phyloP scores from a whole-genome alignment of 2,329 filamentous ascomycete species.

The Verticillium isaacii region DNA sequence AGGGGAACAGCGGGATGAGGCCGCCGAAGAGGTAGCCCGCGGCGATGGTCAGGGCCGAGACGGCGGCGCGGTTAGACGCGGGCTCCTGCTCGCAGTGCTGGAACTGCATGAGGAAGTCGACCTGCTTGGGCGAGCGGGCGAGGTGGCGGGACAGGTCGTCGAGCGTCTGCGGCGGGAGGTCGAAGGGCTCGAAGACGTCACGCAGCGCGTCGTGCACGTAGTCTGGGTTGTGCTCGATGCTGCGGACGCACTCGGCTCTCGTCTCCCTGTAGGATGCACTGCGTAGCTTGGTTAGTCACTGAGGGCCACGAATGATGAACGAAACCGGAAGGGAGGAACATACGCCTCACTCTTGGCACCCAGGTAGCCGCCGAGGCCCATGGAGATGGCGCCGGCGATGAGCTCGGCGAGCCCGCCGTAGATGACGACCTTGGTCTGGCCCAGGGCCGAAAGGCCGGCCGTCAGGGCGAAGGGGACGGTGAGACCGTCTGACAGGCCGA shows the following conservation, averaged over 20 bases:
- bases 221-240: constrained; percentile 38
- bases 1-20: constrained; percentile 65
- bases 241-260: constrained; percentile 32
- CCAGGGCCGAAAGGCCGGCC: constrained; percentile 63
- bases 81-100: constrained; percentile 43
- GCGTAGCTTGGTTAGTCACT: background rate
- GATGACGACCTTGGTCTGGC: constrained; percentile 62
- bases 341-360: constrained; percentile 53
- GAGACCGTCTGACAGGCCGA: constrained; percentile 73
- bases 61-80: constrained; percentile 37
- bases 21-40: constrained; percentile 67
- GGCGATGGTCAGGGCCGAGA: constrained; percentile 62
- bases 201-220: constrained; percentile 33
- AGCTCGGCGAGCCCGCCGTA: constrained; percentile 71
- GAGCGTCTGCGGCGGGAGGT: constrained; percentile 29
- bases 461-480: constrained; percentile 78
- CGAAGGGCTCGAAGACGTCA: constrained; percentile 45
- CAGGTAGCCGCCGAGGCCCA: constrained; percentile 72
- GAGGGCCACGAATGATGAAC: constrained; percentile 1
- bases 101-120: constrained; percentile 58
- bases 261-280: constrained; percentile 15
- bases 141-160: constrained; percentile 12
- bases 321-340: background rate
- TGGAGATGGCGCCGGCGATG: constrained; percentile 70
- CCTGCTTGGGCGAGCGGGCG: constrained; percentile 30